Conservation (phyloP, 140 eudicot genomes). For the Bidens hawaiensis region DNA sequence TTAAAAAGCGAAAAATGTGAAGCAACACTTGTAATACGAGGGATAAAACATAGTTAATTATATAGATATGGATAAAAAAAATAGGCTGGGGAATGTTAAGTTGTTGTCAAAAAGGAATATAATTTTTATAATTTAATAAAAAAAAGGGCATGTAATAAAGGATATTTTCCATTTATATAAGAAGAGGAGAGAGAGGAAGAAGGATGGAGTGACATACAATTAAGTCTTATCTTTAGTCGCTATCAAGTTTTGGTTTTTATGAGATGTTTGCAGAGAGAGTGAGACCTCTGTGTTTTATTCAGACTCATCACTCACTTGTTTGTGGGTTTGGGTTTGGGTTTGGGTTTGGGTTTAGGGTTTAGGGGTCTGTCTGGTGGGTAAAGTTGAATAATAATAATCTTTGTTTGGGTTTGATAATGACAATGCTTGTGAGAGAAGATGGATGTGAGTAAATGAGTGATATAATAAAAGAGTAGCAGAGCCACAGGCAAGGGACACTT, state of each 20-base stretch:
- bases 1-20: no score
- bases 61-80: no score
- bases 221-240: conserved; percentile 44
- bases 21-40: no score
- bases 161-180: conserved; percentile 25
- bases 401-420: conserved; percentile 25
- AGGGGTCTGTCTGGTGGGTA: background rate
- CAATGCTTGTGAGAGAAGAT: conserved; percentile 32
- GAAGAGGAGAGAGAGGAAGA: conserved; percentile 23
- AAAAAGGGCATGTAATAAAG: no score
- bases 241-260: conserved; percentile 40
- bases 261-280: conserved; percentile 29
- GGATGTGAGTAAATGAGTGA: conserved; percentile 41
- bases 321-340: background rate
- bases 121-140: no score
- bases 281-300: conserved; percentile 21
- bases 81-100: no score
- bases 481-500: conserved; percentile 18
- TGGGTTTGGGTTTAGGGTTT: background rate
- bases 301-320: conserved; percentile 28
- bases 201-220: conserved; percentile 24
- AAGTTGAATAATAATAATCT: background rate
- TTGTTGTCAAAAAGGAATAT: no score
- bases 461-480: conserved; percentile 20
- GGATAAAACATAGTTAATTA: no score